These are phyloP conservation scores for Microthyrium microscopicum DNA, from an alignment of 2,329 filamentous ascomycete species.

Conservation along the genomic window DNA sequence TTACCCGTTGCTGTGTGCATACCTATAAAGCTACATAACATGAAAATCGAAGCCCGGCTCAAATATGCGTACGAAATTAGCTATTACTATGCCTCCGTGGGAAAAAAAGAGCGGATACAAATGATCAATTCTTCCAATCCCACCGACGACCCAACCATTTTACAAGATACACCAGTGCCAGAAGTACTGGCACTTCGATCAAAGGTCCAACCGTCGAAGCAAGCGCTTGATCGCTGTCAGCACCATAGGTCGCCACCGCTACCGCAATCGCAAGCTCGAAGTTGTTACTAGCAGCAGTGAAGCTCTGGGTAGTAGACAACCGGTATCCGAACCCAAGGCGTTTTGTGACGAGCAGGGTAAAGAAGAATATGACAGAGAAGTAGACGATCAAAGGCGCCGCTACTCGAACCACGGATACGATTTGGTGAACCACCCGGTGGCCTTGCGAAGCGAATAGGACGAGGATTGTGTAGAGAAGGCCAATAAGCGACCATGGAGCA, in stretches of 20 bases:
- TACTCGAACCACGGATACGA: constrained; percentile 67
- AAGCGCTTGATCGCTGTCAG: constrained; percentile 61
- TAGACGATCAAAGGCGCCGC: constrained; percentile 69
- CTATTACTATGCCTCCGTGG: too few relatives aligned
- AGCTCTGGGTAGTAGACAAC: constrained; percentile 59
- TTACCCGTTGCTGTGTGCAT: too few relatives aligned
- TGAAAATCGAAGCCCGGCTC: too few relatives aligned
- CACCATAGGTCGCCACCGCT: constrained; percentile 64
- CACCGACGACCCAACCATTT: constrained; percentile 40
- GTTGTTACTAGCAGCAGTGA: constrained; percentile 83
- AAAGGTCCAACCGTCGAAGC: constrained; percentile 71
- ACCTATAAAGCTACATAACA: too few relatives aligned
- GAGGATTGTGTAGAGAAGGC: constrained; percentile 72
- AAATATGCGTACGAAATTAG: too few relatives aligned
- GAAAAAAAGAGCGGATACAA: too few relatives aligned
- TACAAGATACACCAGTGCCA: constrained; percentile 61
- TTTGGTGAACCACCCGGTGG: constrained; percentile 58
- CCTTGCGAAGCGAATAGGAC: constrained; percentile 77
- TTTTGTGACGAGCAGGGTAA: constrained; percentile 45
- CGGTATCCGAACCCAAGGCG: constrained; percentile 60
- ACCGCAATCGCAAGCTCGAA: constrained; percentile 87
- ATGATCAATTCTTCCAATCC: constrained; percentile 32
- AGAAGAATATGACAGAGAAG: constrained; percentile 57
- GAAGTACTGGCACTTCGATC: constrained; percentile 70
- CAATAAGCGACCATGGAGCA: constrained; percentile 62